Evolutionary conservation across 306 rosid species (phyloP), one percentile per base, ranked within the genome.

Genomic region (Styphnolobium japonicum): DNA sequence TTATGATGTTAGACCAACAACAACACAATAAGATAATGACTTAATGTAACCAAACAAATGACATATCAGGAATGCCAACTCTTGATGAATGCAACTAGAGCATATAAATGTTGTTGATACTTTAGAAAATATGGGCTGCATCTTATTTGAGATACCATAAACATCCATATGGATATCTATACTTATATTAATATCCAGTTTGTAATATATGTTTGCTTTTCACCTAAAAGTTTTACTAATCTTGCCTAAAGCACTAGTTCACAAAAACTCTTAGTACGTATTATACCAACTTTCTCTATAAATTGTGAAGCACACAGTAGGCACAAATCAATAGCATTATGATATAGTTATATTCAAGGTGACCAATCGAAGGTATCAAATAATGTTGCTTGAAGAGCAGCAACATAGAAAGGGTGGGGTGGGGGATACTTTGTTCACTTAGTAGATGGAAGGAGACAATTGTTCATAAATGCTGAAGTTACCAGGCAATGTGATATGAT

Each of bases 261-360:
- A 25, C 27, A 65, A 66, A 45, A 78, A 6, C 37, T 29, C 64
- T 34, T 45, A 55, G 39, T 62, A 67, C 34, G 34, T 40, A 52
- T 6, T 73, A 23, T 81, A 15, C 42, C 29, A 66, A 66, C 2
- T 21, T 52, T 67, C 78, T 78, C 21, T n/a, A 4, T 11, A 42
- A n/a, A 80, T 48, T 39, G 10, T 21, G 48, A 10, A 21, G 51
- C 21, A 19, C 9, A 42, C n/a, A 10, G 27, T 7, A 77, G 49
- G 16, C 48, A 6, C 53, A 63, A 45, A 71, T 53, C 63, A 82
- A 21, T 77, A 77, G 18, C 36, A 71, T 39, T 82, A 53, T 34
- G 57, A 39, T n/a, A 51, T 46, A 68, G 33, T 57, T 58, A 45
- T 33, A 81, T 67, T 75, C 11, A 58, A 81, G 0, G 23, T 33